A percentile compares a stretch with the other conserved stretches of the same genome.
Conservation (phyloP, 768 basidiomycete species). For the Cytidiella melzeri region DNA sequence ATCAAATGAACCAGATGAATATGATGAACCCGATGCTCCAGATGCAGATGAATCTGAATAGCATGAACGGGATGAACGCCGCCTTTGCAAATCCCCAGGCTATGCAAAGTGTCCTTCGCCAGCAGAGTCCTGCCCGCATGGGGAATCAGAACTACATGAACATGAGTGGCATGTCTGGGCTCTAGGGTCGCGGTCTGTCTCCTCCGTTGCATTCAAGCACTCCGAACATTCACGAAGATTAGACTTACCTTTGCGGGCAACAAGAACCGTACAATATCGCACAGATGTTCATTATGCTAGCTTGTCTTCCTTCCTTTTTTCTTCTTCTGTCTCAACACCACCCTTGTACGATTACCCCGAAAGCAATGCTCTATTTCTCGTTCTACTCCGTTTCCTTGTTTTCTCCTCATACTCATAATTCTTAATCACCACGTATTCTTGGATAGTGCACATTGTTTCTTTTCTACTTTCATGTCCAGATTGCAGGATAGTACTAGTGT, state of each 20-base stretch:
- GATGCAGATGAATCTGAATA: constrained; percentile 38
- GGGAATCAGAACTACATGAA: constrained; percentile 26
- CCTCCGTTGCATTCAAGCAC: neutral
- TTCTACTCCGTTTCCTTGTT: constrained; percentile 1
- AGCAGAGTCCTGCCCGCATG: constrained; percentile 61
- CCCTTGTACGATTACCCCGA: constrained; percentile 9
- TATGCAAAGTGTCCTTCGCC: constrained; percentile 86
- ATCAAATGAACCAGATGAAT: constrained; percentile 42
- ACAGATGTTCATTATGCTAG: constrained; percentile 6
- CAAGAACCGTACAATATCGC: constrained; percentile 8
- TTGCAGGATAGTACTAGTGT: constrained; percentile 8
- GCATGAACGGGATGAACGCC: constrained; percentile 36
- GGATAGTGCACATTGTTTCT: constrained; percentile 7
- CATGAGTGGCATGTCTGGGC: constrained; percentile 27
- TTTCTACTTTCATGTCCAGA: neutral
- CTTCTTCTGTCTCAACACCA: neutral
- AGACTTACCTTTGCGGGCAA: constrained; percentile 6
- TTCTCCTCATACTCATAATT: constrained; percentile 1
- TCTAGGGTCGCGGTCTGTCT: constrained; percentile 11
- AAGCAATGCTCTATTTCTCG: constrained; percentile 9
- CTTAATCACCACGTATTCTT: constrained; percentile 8
- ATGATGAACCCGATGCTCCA: constrained; percentile 62
- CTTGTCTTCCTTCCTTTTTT: constrained; percentile 2
- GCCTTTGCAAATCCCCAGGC: constrained; percentile 59
- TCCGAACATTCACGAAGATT: neutral